phyloP scores from a whole-genome alignment of 179 eudicot species.

The Patellifolia procumbens region DNA sequence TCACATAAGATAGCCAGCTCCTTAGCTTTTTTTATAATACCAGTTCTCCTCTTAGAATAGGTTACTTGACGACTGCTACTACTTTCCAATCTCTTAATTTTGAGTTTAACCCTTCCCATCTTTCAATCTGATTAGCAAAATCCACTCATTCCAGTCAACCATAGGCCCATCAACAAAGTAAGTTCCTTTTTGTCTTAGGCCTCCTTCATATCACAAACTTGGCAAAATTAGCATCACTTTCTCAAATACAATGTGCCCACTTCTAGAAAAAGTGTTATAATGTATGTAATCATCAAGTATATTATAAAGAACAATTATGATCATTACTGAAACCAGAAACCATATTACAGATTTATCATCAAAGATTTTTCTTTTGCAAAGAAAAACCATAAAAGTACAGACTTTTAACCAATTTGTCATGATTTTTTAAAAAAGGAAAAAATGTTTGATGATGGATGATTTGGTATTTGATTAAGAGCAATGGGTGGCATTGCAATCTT shows the following conservation, averaged over 20 bases:
- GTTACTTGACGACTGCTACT: constrained; percentile 82
- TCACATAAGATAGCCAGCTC: constrained; percentile 89
- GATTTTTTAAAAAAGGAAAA: no score
- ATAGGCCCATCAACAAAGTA: constrained; percentile 19
- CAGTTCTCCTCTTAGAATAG: constrained; percentile 75
- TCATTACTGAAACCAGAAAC: not conserved
- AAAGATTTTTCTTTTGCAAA: not conserved
- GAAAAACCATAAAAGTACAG: not conserved
- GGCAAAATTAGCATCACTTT: constrained; percentile 5
- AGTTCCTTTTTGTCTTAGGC: constrained; percentile 20
- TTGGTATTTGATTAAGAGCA: not conserved
- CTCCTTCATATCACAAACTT: constrained; percentile 12
- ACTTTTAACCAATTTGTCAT: not conserved
- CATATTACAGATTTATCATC: not conserved
- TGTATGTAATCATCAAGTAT: not conserved
- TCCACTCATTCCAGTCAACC: not conserved
- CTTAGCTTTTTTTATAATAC: constrained; percentile 84
- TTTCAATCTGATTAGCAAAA: constrained; percentile 35
- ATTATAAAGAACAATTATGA: not conserved
- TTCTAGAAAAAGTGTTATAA: not conserved
- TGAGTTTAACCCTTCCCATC: constrained; percentile 98
- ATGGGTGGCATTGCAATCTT: not conserved
- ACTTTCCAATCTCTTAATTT: constrained; percentile 87
- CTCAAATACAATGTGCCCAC: not conserved
- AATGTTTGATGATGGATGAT: not conserved